Conservation (phyloP, 2,329 filamentous ascomycete species). For the Pyricularia sp. region DNA sequence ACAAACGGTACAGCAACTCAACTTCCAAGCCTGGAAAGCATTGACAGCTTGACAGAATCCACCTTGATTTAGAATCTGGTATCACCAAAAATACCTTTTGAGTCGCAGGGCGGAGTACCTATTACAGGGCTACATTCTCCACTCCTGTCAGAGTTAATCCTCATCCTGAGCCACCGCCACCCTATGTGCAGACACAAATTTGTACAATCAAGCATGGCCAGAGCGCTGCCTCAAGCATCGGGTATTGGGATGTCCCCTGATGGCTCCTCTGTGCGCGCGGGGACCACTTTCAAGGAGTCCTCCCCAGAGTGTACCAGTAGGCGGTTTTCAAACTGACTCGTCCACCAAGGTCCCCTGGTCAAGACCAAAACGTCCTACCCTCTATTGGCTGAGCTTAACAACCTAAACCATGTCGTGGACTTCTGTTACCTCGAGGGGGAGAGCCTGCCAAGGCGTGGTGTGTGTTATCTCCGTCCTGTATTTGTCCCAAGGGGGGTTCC, state of each 20-base stretch:
- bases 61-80: background rate
- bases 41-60: background rate
- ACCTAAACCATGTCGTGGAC: background rate
- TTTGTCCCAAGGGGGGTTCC: background rate
- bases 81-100: background rate
- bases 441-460: background rate
- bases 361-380: background rate
- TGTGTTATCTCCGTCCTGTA: background rate
- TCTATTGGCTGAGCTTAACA: background rate
- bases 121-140: background rate
- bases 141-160: background rate
- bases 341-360: background rate
- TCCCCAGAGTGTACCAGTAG: background rate
- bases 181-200: no score
- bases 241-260: background rate
- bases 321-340: background rate
- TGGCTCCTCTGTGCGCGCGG: background rate
- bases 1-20: background rate
- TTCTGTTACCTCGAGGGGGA: background rate
- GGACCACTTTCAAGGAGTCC: background rate
- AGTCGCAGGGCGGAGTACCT: background rate
- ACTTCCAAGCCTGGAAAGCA: background rate
- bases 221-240: background rate
- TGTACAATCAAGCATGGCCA: background rate
- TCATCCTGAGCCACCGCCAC: background rate